A percentile compares a stretch with the other conserved stretches of the same genome.
phyloP scores from a whole-genome alignment of 108 stramenopile genomes.

The Asterionellopsis glacialis region DNA sequence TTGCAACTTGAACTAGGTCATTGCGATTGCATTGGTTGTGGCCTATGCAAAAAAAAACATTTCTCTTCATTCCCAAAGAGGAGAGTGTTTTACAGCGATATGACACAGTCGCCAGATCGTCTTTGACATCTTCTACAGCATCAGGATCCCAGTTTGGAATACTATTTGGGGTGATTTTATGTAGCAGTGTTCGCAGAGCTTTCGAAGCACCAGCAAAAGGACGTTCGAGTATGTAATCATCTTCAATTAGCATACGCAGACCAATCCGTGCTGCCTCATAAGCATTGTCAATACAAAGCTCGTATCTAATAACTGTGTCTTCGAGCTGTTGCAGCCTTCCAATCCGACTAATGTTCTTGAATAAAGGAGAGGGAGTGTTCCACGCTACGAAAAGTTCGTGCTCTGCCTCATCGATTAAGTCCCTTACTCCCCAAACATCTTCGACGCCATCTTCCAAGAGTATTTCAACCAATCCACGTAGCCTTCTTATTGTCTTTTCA shows the following conservation, averaged over 20 bases:
- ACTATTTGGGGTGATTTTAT: too few relatives aligned
- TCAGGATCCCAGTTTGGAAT: too few relatives aligned
- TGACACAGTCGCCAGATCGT: too few relatives aligned
- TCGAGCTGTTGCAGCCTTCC: constrained; percentile 59
- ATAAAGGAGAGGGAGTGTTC: constrained; percentile 32
- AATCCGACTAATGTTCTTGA: constrained; percentile 26
- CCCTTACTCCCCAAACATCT: constrained; percentile 40
- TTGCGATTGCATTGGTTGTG: too few relatives aligned
- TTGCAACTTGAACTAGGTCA: too few relatives aligned
- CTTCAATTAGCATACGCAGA: constrained; percentile 58
- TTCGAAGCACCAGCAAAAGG: constrained; percentile 14
- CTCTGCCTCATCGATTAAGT: constrained; percentile 36
- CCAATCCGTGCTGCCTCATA: constrained; percentile 36
- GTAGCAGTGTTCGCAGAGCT: not conserved
- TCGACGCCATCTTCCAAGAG: constrained; percentile 28
- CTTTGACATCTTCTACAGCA: too few relatives aligned
- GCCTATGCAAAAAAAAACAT: too few relatives aligned
- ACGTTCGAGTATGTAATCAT: constrained; percentile 46
- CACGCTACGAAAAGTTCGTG: constrained; percentile 28
- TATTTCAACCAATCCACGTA: constrained; percentile 28
- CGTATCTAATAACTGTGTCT: constrained; percentile 27
- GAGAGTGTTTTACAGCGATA: too few relatives aligned
- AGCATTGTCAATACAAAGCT: constrained; percentile 13
- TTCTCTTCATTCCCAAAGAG: too few relatives aligned
- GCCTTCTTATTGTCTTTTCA: constrained; percentile 36